These are phyloP conservation scores for Ustulina deusta DNA, from an alignment of 2,329 filamentous ascomycete species.

Conservation along the genomic window DNA sequence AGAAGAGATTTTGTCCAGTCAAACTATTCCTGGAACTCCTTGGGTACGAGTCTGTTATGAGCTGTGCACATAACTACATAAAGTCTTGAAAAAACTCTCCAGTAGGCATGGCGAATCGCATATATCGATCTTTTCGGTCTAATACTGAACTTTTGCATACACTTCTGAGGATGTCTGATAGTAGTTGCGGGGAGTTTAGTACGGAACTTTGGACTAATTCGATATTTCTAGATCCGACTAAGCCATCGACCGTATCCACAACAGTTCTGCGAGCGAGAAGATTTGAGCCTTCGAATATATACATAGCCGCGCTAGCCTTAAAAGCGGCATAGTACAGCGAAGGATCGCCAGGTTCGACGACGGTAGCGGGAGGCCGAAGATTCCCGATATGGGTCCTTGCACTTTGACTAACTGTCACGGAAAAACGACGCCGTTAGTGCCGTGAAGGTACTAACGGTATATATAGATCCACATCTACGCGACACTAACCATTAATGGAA, in stretches of 20 bases:
- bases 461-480: no score
- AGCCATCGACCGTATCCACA: neutral
- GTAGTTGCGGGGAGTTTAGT: neutral
- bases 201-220: neutral
- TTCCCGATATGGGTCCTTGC: conserved; percentile 12
- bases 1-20: neutral
- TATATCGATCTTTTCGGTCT: conserved; percentile 12
- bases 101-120: conserved; percentile 6
- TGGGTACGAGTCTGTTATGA: neutral
- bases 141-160: conserved; percentile 16
- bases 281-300: conserved; percentile 1
- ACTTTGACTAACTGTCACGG: no score
- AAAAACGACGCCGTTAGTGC: no score
- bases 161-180: neutral
- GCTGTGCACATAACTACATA: conserved; percentile 4
- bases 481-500: conserved; percentile 11
- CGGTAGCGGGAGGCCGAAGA: neutral
- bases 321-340: neutral
- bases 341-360: neutral
- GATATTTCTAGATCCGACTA: neutral
- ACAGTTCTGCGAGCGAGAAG: neutral
- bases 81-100: conserved; percentile 17
- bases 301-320: neutral
- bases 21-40: conserved; percentile 12
- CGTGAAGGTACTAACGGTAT: no score